Evolutionary conservation across 83 land plant species (phyloP), one percentile per base, ranked within the genome.

Genomic region (Picea abies): DNA sequence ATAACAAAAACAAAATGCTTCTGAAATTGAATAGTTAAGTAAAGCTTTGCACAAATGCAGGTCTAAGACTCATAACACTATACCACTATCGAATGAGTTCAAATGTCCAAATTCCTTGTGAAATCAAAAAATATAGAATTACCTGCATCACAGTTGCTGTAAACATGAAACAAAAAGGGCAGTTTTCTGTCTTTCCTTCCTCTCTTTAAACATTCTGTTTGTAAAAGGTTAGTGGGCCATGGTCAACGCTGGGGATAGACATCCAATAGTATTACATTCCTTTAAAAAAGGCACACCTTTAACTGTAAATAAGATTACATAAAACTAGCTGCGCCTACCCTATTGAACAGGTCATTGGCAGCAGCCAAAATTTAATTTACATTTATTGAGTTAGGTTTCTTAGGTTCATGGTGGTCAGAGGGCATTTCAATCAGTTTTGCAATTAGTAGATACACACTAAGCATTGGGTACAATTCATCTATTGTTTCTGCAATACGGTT

Each of bases 161-260:
- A 5, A 70, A 70, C 20, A 17, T 32, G 39, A 70, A 70, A 70
- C 19, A 69, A 6, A 63, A 9, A 29, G 2, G 8, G 73, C 73
- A 11, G 15, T 6, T 70, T 35, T 35, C 10, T 19, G 6, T 70
- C 39, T 15, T 35, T 25, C 7, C 73, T 70, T 20, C 22, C 47
- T 70, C 44, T 70, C 10, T 32, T 70, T 70, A 16, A 70, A 52
- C 56, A 35, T 16, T 70, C 10, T 70, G 39, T 37, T 23, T 16
- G 19, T 69, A 5, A 70, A 68, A 70, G 73, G 73, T 70, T 70
- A 39, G 44, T 69, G 47, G 47, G n/a, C 7, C n/a, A 37, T 70
- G 17, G 20, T 70, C 69, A 65, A 65, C n/a, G 7, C 16, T 37
- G 47, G 26, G 15, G n/a, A 32, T 37, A 68, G 20, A 70, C 44